Conservation (phyloP, 208 protist genomes). For the Crithidia bombi region DNA sequence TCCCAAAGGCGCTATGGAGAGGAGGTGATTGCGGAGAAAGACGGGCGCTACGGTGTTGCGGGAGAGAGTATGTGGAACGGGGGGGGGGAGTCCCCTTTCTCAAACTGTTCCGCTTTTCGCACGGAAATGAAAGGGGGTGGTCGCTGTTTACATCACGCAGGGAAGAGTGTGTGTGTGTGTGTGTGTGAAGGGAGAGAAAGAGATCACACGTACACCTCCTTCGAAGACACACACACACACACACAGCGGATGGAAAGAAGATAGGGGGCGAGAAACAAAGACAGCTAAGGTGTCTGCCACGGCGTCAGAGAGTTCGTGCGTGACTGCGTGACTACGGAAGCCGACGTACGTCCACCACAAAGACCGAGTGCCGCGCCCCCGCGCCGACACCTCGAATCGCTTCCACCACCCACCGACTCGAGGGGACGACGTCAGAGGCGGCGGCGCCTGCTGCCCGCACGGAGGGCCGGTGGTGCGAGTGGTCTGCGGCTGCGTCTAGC, state of each 20-base stretch:
- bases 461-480: background rate
- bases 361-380: slow-evolving; percentile 74
- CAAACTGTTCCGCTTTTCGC: too few species aligned
- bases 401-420: slow-evolving; percentile 35
- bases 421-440: background rate
- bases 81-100: too few species aligned
- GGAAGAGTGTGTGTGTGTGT: too few species aligned
- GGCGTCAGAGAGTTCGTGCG: background rate
- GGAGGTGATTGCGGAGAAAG: too few species aligned
- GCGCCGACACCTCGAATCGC: slow-evolving; percentile 48
- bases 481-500: slow-evolving; percentile 2
- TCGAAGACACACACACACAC: background rate
- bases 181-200: too few species aligned
- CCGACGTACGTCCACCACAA: slow-evolving; percentile 57
- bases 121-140: background rate
- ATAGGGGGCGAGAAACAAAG: background rate
- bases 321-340: background rate
- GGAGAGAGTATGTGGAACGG: too few species aligned
- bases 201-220: background rate
- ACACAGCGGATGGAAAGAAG: background rate
- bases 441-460: background rate
- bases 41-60: too few species aligned
- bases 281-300: background rate
- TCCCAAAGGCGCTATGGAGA: too few species aligned
- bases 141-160: too few species aligned